A percentile compares a stretch with the other conserved stretches of the same genome.
Evolutionary conservation across 495 filamentous ascomycete species (phyloP).

Genomic region (Hypoxylon lenormandii): DNA sequence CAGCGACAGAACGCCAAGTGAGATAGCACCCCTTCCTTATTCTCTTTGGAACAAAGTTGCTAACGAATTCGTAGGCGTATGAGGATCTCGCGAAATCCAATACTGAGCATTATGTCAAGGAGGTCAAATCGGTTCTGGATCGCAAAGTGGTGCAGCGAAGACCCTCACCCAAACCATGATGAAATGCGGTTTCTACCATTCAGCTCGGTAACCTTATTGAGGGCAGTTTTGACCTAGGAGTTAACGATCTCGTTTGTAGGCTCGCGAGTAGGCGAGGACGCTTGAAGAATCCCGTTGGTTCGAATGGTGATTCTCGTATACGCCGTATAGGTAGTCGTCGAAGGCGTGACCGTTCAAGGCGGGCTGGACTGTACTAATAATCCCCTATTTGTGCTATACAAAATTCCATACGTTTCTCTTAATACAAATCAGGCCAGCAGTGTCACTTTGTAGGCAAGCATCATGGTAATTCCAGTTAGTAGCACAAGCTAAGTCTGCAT

Average conservation of each 20-base stretch:
- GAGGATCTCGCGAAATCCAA: slow-evolving; percentile 36
- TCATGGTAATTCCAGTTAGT: not conserved
- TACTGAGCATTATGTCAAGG: slow-evolving; percentile 37
- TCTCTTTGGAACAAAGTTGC: slow-evolving; percentile 8
- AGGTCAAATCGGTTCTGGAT: slow-evolving; percentile 21
- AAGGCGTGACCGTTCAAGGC: slow-evolving; percentile 3
- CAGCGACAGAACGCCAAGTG: slow-evolving; percentile 64
- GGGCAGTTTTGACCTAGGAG: slow-evolving; percentile 3
- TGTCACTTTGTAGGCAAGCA: not conserved
- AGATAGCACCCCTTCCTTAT: slow-evolving; percentile 9
- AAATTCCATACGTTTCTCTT: slow-evolving; percentile 11
- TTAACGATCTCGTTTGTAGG: slow-evolving; percentile 1
- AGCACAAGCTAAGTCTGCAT: slow-evolving; percentile 5
- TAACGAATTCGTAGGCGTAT: slow-evolving; percentile 48
- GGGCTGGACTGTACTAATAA: slow-evolving; percentile 35
- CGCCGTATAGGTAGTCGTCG: not conserved
- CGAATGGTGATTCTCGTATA: slow-evolving; percentile 17
- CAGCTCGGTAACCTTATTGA: not conserved
- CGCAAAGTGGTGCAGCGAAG: not conserved
- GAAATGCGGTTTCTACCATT: not conserved
- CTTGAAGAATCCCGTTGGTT: slow-evolving; percentile 8
- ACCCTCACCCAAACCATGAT: not conserved
- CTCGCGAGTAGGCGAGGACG: not conserved
- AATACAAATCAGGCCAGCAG: not conserved
- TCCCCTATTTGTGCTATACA: slow-evolving; percentile 4